These are phyloP conservation scores for Piper betle DNA, from an alignment of 164 flowering plant species.

Conservation along the genomic window DNA sequence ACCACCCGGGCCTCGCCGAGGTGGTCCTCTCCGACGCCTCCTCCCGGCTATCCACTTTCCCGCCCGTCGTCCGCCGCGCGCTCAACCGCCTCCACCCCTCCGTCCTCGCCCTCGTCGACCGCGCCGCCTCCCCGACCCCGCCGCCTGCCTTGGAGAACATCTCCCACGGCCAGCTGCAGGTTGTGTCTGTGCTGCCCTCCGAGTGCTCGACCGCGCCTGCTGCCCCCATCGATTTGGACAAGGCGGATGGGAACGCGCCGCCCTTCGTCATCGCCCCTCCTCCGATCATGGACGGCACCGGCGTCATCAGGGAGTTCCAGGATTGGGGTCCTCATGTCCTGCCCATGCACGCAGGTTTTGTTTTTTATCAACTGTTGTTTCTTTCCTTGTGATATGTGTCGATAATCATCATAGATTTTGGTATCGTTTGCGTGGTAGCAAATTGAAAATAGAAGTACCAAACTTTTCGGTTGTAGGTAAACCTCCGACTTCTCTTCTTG, in stretches of 20 bases:
- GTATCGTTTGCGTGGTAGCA: too few species aligned
- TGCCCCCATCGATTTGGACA: constrained; percentile 27
- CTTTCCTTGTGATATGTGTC: background rate
- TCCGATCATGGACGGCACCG: constrained; percentile 59
- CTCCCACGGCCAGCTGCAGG: constrained; percentile 89
- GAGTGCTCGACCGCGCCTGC: constrained; percentile 27
- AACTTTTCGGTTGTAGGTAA: too few species aligned
- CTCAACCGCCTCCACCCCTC: constrained; percentile 70
- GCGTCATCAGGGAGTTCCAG: constrained; percentile 56
- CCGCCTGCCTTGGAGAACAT: constrained; percentile 55
- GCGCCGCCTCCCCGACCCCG: background rate
- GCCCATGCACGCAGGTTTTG: constrained; percentile 79
- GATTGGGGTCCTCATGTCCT: constrained; percentile 38
- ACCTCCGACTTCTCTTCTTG: too few species aligned
- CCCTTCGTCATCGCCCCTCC: constrained; percentile 63
- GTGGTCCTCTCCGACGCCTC: constrained; percentile 41
- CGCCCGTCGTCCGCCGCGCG: constrained; percentile 39
- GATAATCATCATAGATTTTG: too few species aligned
- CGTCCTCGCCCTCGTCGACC: constrained; percentile 50
- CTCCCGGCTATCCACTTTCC: constrained; percentile 48
- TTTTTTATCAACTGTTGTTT: background rate
- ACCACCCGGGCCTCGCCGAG: constrained; percentile 20
- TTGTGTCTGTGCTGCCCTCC: constrained; percentile 51
- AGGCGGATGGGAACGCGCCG: constrained; percentile 17
- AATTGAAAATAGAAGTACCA: too few species aligned